Percentiles rank a stretch among this genome's conserved stretches.
phyloP scores from a whole-genome alignment of 176 grass and related monocot genomes.

The Secale cereale region DNA sequence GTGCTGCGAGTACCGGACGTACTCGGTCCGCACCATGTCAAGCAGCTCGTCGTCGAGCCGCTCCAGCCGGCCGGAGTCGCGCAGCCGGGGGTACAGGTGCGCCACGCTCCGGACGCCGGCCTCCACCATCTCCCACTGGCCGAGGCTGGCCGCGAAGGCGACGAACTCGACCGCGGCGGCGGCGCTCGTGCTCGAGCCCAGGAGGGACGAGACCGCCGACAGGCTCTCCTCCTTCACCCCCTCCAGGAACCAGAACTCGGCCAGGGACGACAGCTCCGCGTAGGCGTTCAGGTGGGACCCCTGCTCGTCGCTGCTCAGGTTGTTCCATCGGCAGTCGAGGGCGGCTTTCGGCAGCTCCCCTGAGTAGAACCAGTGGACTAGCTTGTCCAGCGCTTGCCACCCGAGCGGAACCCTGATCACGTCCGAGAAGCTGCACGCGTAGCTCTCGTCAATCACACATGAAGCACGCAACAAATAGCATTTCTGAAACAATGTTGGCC shows the following conservation, averaged over 20 bases:
- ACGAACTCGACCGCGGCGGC: conserved; percentile 44
- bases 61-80: conserved; percentile 52
- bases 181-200: conserved; percentile 28
- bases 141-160: conserved; percentile 31
- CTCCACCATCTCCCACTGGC: conserved; percentile 62
- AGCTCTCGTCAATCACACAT: neutral
- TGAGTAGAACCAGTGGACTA: conserved; percentile 61
- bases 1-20: conserved; percentile 39
- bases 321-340: conserved; percentile 56
- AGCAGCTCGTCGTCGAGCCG: conserved; percentile 57
- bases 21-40: conserved; percentile 61
- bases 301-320: conserved; percentile 34
- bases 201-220: conserved; percentile 18
- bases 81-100: conserved; percentile 56
- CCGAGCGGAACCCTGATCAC: conserved; percentile 56
- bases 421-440: conserved; percentile 52
- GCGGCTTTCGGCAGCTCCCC: conserved; percentile 34
- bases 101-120: conserved; percentile 43
- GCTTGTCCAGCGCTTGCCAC: conserved; percentile 55
- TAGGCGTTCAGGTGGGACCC: conserved; percentile 40
- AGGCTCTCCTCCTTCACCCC: conserved; percentile 60
- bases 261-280: conserved; percentile 62
- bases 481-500: neutral
- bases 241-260: conserved; percentile 78
- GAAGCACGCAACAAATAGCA: neutral